Evolutionary conservation across 2,329 filamentous ascomycete species (phyloP).

Genomic region (Neofusicoccum ribis): DNA sequence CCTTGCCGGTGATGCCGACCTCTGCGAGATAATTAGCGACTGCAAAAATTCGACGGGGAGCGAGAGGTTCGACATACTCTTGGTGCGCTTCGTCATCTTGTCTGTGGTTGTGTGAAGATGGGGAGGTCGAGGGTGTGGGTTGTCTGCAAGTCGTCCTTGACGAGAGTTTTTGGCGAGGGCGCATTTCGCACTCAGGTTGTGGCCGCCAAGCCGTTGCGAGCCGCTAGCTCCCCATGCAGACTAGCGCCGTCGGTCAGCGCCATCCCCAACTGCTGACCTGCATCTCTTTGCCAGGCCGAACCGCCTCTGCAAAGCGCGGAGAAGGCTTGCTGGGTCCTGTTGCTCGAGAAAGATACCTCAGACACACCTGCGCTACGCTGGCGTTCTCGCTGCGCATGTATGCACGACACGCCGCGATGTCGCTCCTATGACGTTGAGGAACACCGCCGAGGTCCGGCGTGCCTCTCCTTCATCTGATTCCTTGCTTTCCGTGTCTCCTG

Average conservation of each 20-base stretch:
- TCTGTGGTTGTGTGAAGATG: constrained; percentile 18
- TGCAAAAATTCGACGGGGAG: not conserved
- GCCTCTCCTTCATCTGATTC: not conserved
- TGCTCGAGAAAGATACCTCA: not conserved
- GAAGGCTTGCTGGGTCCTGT: not conserved
- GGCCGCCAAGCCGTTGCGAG: constrained; percentile 16
- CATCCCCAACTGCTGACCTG: not conserved
- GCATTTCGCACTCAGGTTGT: constrained; percentile 11
- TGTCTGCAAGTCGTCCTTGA: constrained; percentile 14
- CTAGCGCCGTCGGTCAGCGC: not conserved
- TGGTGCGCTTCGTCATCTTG: constrained; percentile 58
- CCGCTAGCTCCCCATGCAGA: not conserved
- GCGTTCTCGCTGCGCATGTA: not conserved
- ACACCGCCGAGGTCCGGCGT: not conserved
- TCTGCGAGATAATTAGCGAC: constrained; percentile 38
- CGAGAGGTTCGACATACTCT: constrained; percentile 23
- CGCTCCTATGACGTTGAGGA: not conserved
- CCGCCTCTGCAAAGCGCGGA: not conserved
- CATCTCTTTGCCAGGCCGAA: not conserved
- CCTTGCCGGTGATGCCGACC: constrained; percentile 95
- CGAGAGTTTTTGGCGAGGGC: constrained; percentile 16
- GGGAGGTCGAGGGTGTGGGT: constrained; percentile 5
- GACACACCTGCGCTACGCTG: too few species aligned
- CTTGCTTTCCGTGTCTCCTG: not conserved
- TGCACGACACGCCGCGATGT: not conserved